These are phyloP conservation scores for Neurospora tetrasperma DNA, from an alignment of 495 filamentous ascomycete genomes.

Conservation along the genomic window DNA sequence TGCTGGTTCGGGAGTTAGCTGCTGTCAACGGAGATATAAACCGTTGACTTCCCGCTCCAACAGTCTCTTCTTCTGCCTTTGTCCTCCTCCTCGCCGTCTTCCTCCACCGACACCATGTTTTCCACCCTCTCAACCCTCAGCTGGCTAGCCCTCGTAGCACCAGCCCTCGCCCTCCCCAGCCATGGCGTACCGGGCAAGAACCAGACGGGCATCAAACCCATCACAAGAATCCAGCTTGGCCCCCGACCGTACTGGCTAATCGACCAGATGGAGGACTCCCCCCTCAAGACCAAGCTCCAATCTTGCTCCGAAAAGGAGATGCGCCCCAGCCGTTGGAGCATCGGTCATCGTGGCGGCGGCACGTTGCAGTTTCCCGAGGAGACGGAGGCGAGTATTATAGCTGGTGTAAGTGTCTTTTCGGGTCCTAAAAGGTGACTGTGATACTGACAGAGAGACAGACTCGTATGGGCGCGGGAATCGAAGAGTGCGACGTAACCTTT, in stretches of 20 bases:
- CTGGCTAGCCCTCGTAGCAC: background rate
- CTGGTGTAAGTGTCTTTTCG: slow-evolving; percentile 24
- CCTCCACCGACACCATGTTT: background rate
- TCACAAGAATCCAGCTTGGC: slow-evolving; percentile 38
- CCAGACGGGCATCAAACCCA: slow-evolving; percentile 12
- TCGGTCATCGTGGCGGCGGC: slow-evolving; percentile 49
- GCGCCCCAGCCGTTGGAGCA: slow-evolving; percentile 36
- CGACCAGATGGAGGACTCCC: slow-evolving; percentile 46
- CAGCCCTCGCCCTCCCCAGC: slow-evolving; percentile 15
- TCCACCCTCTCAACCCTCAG: background rate
- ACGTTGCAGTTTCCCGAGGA: slow-evolving; percentile 54
- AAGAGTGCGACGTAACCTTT: slow-evolving; percentile 56
- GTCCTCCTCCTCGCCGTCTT: background rate
- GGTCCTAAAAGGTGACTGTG: too few relatives aligned
- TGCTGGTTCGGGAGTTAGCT: background rate
- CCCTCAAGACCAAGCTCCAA: slow-evolving; percentile 44
- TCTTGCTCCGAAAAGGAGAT: slow-evolving; percentile 39
- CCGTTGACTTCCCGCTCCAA: background rate
- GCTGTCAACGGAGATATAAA: background rate
- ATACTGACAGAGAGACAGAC: slow-evolving; percentile 13
- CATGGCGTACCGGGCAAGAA: slow-evolving; percentile 7
- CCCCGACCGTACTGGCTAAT: slow-evolving; percentile 50
- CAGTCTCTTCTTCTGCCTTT: background rate
- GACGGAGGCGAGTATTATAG: slow-evolving; percentile 39
- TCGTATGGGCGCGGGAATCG: slow-evolving; percentile 52